Base-by-base conservation (phyloP, 2,329 filamentous ascomycete genomes). In the Kalmusia sp. region DNA sequence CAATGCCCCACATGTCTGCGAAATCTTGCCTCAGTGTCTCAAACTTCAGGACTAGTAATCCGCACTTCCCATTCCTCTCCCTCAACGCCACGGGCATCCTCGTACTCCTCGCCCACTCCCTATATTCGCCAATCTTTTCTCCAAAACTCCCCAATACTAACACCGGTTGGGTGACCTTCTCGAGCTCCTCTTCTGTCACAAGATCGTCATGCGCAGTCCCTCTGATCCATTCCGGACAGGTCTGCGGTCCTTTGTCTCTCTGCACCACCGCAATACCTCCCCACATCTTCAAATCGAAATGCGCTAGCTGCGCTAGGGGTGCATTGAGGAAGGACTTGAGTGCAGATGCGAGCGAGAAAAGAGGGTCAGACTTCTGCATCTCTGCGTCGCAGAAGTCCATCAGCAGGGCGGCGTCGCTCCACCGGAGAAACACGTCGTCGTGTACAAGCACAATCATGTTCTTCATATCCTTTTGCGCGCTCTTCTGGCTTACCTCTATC, bases 171-270 rank as follows among this genome's bases (percentile, higher is more conserved):
- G 19, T 38, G 5, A 34, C 59, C 11, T 12, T 15, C 25, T 34
- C 28, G 28, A 57, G 8, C 22, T 57, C 56, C 14, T 51, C 51
- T 6, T 50, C 47, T 1, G 40, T 46, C 7, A 45, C 52, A 2
- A 65, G 30, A 37, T 60, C 53, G 11, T 56, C 44, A 35, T 57
- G 54, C 14, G 58, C 37, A 14, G 44, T 4, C 34, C 30, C 38
- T 34, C 47, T 33, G 12, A 62, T 12, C 33, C 34, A 27, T 3
- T 40, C 35, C 3, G 41, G 43, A 24, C 49, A 39, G 3, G 2
- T 8, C 12, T 5, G 14, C 12, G 47, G 52, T 1, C 52, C 52
- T 6, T 38, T 44, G 6, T 30, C 37, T 5, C 48, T 45, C 37
- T 39, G 21, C 7, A 24, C 24, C 9, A 35, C 7, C 15, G 47